Evolutionary conservation across 2,329 filamentous ascomycete species (phyloP).

Genomic region (Fusarium nanum): DNA sequence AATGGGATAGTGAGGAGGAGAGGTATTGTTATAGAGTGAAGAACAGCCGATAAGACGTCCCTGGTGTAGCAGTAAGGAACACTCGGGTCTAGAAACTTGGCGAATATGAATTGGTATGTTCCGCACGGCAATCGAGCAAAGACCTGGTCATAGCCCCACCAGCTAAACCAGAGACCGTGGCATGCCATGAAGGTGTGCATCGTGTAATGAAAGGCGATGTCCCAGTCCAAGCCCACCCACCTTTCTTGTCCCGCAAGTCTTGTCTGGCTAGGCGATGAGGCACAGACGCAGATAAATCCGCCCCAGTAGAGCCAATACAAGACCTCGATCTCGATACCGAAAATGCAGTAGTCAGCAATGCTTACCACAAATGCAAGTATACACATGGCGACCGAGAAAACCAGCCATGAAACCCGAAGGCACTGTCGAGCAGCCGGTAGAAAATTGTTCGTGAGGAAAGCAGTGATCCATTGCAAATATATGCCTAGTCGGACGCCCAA

Average conservation of each 20-base stretch:
- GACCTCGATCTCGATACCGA: not conserved
- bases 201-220: accelerated
- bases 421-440: accelerated
- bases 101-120: accelerated
- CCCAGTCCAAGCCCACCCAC: accelerated
- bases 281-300: not conserved
- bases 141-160: accelerated
- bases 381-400: not conserved
- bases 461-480: not conserved
- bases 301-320: not conserved
- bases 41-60: no score
- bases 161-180: accelerated
- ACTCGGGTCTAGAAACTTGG: not conserved
- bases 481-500: not conserved
- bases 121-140: not conserved
- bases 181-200: accelerated
- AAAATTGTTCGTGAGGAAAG: accelerated
- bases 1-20: no score
- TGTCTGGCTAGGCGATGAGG: accelerated
- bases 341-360: accelerated
- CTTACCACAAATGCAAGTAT: not conserved
- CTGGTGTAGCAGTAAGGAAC: accelerated
- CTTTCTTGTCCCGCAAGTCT: accelerated
- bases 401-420: accelerated
- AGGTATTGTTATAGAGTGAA: no score